phyloP scores from a whole-genome alignment of 345 rosid species.

The Microcos paniculata region DNA sequence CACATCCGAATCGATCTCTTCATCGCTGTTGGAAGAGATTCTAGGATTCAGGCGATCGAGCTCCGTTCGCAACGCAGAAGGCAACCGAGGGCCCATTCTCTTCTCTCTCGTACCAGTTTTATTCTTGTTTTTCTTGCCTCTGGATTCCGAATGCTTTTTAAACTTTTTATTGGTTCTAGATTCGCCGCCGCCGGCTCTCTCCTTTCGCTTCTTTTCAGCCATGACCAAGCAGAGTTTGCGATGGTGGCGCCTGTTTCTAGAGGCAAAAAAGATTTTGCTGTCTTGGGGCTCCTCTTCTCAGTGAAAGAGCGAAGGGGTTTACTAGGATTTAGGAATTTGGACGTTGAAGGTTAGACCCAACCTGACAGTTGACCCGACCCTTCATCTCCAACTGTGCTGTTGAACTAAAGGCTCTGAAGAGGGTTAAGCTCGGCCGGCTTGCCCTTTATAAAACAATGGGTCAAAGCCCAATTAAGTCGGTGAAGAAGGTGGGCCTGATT shows the following conservation, averaged over 20 bases:
- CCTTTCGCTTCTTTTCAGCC: constrained; percentile 9
- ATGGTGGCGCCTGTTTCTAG: neutral
- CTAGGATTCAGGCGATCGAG: constrained; percentile 48
- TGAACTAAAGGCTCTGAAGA: neutral
- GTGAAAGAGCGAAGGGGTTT: neutral
- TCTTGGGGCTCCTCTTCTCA: neutral
- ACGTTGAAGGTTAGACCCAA: neutral
- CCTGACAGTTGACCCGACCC: neutral
- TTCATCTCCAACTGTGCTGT: neutral
- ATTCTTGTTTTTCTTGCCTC: neutral
- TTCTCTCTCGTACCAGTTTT: constrained; percentile 22
- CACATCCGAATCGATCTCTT: constrained; percentile 49
- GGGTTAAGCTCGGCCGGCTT: neutral
- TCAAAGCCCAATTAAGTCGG: neutral
- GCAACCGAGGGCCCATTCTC: constrained; percentile 74
- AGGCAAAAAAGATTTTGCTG: neutral
- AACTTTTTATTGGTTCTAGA: neutral
- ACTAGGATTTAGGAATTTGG: neutral
- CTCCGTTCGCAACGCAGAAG: constrained; percentile 52
- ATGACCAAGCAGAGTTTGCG: neutral
- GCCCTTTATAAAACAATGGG: neutral
- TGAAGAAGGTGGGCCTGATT: neutral
- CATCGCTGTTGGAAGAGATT: constrained; percentile 40
- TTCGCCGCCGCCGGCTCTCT: neutral
- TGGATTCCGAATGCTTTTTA: neutral